A percentile compares a stretch with the other conserved stretches of the same genome.
Evolutionary conservation across 768 basidiomycete genomes (phyloP).

Genomic region (Cystoderma amianthinum): DNA sequence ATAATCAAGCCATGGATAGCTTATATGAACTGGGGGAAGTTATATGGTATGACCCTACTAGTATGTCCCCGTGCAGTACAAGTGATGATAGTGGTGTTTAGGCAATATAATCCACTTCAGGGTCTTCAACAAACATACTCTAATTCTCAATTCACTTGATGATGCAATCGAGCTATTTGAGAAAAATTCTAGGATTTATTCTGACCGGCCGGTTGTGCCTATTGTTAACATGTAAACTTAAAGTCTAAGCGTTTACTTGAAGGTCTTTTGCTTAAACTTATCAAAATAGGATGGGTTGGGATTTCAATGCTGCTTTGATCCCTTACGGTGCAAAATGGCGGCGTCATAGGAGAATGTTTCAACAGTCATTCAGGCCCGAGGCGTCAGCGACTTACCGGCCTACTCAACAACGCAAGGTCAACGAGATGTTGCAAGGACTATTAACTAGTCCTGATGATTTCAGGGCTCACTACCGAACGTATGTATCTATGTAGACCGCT

Average conservation of each 20-base stretch:
- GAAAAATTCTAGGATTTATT: slow-evolving; percentile 17
- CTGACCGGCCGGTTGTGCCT: slow-evolving; percentile 13
- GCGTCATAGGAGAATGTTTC: slow-evolving; percentile 2
- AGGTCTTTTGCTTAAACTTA: neutral
- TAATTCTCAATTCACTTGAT: slow-evolving; percentile 15
- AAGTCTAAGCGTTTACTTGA: neutral
- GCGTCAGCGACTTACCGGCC: slow-evolving; percentile 1
- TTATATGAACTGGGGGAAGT: slow-evolving; percentile 26
- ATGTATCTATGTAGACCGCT: neutral
- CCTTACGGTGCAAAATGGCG: slow-evolving; percentile 3
- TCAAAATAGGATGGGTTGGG: slow-evolving; percentile 1
- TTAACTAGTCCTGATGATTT: slow-evolving; percentile 1
- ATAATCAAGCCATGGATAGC: slow-evolving; percentile 20
- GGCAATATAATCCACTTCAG: slow-evolving; percentile 18
- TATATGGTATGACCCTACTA: slow-evolving; percentile 9
- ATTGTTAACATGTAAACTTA: slow-evolving; percentile 12
- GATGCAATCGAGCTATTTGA: slow-evolving; percentile 17
- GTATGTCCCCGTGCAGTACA: neutral
- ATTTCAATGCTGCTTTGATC: slow-evolving; percentile 9
- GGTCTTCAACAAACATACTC: slow-evolving; percentile 12
- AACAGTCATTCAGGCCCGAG: slow-evolving; percentile 1
- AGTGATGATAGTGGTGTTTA: neutral
- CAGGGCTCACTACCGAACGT: slow-evolving; percentile 1
- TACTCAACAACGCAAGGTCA: neutral
- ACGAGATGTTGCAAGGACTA: neutral